phyloP scores from a whole-genome alignment of 352 stramenopile species.

The Pythium insidiosum region DNA sequence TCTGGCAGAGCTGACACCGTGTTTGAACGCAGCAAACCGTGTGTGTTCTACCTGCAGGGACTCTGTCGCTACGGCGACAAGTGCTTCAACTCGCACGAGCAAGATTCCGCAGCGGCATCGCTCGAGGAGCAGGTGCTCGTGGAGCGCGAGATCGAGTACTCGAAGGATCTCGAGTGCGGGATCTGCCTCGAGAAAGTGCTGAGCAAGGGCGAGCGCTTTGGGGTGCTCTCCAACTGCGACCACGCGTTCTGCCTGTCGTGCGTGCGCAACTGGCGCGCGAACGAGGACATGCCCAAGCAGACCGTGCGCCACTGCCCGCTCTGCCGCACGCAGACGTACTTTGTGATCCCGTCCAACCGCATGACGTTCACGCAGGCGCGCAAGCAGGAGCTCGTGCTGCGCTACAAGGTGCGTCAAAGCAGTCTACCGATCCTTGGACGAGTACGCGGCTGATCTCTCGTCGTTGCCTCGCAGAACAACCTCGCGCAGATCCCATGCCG shows the following conservation, averaged over 20 bases:
- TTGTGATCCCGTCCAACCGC: constrained; percentile 78
- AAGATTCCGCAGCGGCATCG: constrained; percentile 28
- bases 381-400: constrained; percentile 58
- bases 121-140: constrained; percentile 43
- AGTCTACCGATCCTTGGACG: neutral
- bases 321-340: constrained; percentile 71
- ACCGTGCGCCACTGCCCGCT: constrained; percentile 72
- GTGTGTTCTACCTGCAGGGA: constrained; percentile 78
- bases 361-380: constrained; percentile 59
- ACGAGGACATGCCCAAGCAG: constrained; percentile 59
- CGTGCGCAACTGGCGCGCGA: constrained; percentile 69
- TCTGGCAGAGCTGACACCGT: no score
- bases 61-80: constrained; percentile 69
- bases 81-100: constrained; percentile 77
- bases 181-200: constrained; percentile 83
- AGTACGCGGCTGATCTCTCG: constrained; percentile 2
- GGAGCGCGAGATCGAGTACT: constrained; percentile 55
- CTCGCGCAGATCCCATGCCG: constrained; percentile 70
- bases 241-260: constrained; percentile 83
- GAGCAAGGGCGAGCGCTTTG: constrained; percentile 70
- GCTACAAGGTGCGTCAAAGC: constrained; percentile 44
- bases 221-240: constrained; percentile 67
- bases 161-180: constrained; percentile 68
- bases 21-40: constrained; percentile 46
- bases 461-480: constrained; percentile 31